Base-by-base conservation (phyloP, 768 basidiomycete genomes). In the Lentinula detonsa region DNA sequence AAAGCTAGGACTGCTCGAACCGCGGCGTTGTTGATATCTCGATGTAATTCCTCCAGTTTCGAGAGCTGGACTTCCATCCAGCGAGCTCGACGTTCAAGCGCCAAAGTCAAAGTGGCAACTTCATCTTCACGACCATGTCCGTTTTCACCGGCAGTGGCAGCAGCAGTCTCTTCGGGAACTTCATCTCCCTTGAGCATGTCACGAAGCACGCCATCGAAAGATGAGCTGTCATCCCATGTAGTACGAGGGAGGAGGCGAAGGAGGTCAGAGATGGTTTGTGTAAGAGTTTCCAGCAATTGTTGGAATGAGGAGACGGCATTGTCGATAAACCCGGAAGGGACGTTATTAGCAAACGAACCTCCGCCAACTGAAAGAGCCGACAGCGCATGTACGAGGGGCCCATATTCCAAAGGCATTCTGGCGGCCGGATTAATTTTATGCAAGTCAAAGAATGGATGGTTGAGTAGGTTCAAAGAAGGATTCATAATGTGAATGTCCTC, bases 61-160 rank as follows among this genome's bases (percentile, higher is more conserved):
- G 90, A 90, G 16, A 95, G 73, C 71, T 93, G 92, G 21, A 92
- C 89, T 72, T 94, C 91, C 90, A 95, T 93, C 91, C 92, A 95
- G 46, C 90, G 81, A 15, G 92, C 93, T n/a, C 93, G 88, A 63
- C 90, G 86, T 70, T 93, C 91, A 49, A 95, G 81, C 7, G 91
- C 91, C 53, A 88, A 75, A 1, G 91, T 94, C 62, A 94, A 75
- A 16, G 88, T 88, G 2, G 88, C 90, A 6, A 94, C 91, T 68
- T 95, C 92, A 67, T 93, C 91, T 63, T 92, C 90, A 66, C 85
- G 87, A 23, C 79, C 83, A 18, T 60, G 80, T 75, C 78, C 75
- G 59, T 87, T 87, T 46, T 88, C 87, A 4, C 82, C 82, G 31
- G 42, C 40, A 7, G 40, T 31, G 5, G 42, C 40, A 43, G 23